phyloP scores from a whole-genome alignment of 1,284 basidiomycete genomes.

The Anthracocystis walkeri region DNA sequence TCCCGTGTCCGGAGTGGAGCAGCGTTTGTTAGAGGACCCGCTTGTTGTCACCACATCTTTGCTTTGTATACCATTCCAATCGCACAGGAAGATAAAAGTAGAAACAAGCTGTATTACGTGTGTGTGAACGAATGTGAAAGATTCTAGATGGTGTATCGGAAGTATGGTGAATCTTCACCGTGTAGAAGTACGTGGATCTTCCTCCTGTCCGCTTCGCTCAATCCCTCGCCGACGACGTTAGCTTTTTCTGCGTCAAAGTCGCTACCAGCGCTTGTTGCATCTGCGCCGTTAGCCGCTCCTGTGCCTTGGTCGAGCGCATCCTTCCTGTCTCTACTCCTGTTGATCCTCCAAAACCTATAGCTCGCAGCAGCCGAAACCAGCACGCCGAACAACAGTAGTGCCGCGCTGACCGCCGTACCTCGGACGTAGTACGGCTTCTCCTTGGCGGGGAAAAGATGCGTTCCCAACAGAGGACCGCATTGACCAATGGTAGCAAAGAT shows the following conservation, averaged over 20 bases:
- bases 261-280: neutral
- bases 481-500: conserved; percentile 64
- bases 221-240: neutral
- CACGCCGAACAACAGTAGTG: conserved; percentile 45
- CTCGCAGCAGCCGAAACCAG: conserved; percentile 26
- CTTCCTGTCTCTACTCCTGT: conserved; percentile 26
- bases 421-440: conserved; percentile 57
- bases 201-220: conserved; percentile 23
- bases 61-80: conserved; percentile 27
- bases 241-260: conserved; percentile 13
- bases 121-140: neutral
- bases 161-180: conserved; percentile 48
- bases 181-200: conserved; percentile 44
- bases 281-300: neutral
- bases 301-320: neutral
- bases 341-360: conserved; percentile 36
- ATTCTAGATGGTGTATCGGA: conserved; percentile 52
- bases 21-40: conserved; percentile 31
- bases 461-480: conserved; percentile 58
- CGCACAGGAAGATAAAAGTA: conserved; percentile 5
- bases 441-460: conserved; percentile 52
- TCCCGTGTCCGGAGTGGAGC: conserved; percentile 52
- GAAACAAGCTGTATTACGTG: neutral
- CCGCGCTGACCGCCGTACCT: conserved; percentile 52
- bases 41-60: neutral